Evolutionary conservation across 176 grass and related monocot genomes (phyloP).

Genomic region (Tuctoria greenei): DNA sequence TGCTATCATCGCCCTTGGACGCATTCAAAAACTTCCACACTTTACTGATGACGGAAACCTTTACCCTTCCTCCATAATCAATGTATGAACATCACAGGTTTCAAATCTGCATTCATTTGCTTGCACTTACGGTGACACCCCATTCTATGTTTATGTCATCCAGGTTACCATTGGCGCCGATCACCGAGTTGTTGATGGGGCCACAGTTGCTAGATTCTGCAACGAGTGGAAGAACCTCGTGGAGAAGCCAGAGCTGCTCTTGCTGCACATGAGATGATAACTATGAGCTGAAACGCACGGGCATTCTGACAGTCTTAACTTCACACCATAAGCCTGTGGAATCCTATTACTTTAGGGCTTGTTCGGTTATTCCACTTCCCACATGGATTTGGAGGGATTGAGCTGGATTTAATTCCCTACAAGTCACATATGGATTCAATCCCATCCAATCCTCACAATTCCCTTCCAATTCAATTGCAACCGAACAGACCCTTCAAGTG

Average conservation of each 20-base stretch:
- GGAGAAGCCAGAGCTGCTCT: constrained; percentile 80
- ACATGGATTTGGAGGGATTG: no score
- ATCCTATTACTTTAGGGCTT: no score
- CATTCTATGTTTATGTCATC: background rate
- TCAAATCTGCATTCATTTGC: background rate
- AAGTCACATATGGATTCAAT: no score
- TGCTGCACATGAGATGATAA: constrained; percentile 74
- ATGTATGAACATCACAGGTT: constrained; percentile 37
- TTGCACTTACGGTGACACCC: constrained; percentile 15
- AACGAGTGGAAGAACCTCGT: constrained; percentile 87
- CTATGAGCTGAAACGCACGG: background rate
- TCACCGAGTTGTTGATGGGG: constrained; percentile 87
- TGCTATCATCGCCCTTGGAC: constrained; percentile 87
- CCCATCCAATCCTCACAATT: no score
- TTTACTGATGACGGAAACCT: constrained; percentile 61
- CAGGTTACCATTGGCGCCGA: constrained; percentile 91
- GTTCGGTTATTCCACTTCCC: no score
- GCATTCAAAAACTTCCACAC: constrained; percentile 77
- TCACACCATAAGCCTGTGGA: no score
- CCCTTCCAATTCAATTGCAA: no score
- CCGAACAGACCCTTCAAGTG: background rate
- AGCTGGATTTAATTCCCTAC: no score
- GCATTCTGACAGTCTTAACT: background rate
- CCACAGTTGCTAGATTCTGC: constrained; percentile 88
- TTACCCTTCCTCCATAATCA: constrained; percentile 76